phyloP scores from a whole-genome alignment of 495 filamentous ascomycete genomes.

The Hypomontagnella submonticulosa region DNA sequence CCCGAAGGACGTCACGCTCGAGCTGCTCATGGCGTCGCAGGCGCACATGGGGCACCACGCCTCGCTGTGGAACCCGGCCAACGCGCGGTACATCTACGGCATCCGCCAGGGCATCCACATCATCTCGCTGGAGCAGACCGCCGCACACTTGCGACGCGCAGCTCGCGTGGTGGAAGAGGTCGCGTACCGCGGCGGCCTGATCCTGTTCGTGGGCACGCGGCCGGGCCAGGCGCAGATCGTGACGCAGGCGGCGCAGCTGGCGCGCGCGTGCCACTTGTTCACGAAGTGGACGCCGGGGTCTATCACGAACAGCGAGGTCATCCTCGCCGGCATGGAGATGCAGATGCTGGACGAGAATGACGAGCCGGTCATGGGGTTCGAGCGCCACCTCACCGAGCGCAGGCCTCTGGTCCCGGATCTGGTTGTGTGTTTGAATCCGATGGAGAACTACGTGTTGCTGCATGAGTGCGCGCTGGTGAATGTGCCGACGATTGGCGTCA shows the following conservation, averaged over 20 bases:
- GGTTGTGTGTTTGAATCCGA: conserved; percentile 89
- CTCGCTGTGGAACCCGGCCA: conserved; percentile 94
- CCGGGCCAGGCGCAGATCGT: conserved; percentile 80
- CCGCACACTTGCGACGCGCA: conserved; percentile 87
- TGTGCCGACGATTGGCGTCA: conserved; percentile 92
- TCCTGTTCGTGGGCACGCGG: conserved; percentile 91
- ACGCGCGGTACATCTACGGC: conserved; percentile 94
- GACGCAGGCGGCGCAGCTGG: conserved; percentile 80
- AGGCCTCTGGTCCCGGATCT: conserved; percentile 84
- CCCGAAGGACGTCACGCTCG: conserved; percentile 84
- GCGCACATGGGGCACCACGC: conserved; percentile 92
- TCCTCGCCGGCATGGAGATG: conserved; percentile 72
- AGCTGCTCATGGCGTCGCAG: conserved; percentile 90
- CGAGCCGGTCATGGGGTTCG: conserved; percentile 70
- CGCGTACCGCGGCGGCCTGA: conserved; percentile 80
- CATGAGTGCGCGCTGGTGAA: conserved; percentile 89
- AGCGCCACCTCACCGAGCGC: conserved; percentile 68
- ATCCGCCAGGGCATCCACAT: conserved; percentile 92
- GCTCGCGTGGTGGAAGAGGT: conserved; percentile 90
- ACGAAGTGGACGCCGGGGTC: conserved; percentile 92
- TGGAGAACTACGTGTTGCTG: conserved; percentile 89
- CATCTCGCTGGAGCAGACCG: conserved; percentile 87
- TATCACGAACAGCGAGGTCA: conserved; percentile 93
- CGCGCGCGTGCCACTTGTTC: conserved; percentile 87
- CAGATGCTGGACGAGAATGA: conserved; percentile 80